Percentiles rank a stretch among this genome's conserved stretches.
phyloP scores from a whole-genome alignment of 495 filamentous ascomycete species.

The Aspergillus panamensis region DNA sequence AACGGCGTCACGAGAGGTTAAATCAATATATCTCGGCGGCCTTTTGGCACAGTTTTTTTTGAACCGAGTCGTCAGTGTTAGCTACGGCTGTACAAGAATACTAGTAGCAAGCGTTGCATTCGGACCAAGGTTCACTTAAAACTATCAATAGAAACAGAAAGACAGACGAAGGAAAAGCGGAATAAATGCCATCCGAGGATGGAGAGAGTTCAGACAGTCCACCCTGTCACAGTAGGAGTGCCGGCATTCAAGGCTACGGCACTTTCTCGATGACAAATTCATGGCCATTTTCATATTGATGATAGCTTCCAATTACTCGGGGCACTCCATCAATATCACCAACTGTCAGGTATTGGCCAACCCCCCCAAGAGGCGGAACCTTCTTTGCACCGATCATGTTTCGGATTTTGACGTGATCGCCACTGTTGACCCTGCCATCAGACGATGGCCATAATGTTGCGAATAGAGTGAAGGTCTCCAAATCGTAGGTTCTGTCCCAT shows the following conservation, averaged over 20 bases:
- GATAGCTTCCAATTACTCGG: background rate
- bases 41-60: too few species aligned
- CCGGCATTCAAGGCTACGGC: background rate
- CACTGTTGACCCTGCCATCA: background rate
- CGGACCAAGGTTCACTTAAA: too few species aligned
- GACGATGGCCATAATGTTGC: background rate
- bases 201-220: background rate
- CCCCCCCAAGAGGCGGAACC: background rate
- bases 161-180: too few species aligned
- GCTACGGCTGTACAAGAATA: too few species aligned
- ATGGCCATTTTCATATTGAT: background rate
- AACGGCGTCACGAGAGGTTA: too few species aligned
- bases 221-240: background rate
- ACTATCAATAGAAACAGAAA: too few species aligned
- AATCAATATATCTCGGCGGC: too few species aligned
- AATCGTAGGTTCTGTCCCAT: background rate
- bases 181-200: too few species aligned
- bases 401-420: constrained; percentile 1
- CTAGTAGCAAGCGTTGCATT: too few species aligned
- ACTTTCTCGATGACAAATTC: constrained; percentile 7
- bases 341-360: background rate
- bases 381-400: constrained; percentile 2
- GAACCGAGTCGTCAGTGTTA: too few species aligned
- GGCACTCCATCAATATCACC: background rate
- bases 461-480: constrained; percentile 4